A percentile compares a stretch with the other conserved stretches of the same genome.
Evolutionary conservation across 192 early-diverging fungal genomes (phyloP).

Genomic region (Podila verticillata): DNA sequence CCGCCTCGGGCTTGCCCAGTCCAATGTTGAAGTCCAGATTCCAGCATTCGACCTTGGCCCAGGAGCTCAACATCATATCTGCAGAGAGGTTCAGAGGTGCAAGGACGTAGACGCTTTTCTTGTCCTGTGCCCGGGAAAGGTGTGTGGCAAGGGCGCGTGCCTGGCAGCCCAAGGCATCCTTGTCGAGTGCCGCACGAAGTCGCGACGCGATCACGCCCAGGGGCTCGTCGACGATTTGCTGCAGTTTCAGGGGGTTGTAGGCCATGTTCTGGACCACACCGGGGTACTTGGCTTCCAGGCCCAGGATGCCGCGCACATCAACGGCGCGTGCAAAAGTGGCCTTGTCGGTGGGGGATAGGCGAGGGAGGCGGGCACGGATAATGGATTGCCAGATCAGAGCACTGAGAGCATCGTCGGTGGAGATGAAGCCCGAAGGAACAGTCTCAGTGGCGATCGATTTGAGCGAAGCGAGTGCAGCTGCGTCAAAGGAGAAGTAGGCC

Average conservation of each 20-base stretch:
- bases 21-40: background rate
- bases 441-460: background rate
- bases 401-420: background rate
- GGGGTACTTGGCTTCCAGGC: background rate
- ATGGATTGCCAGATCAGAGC: background rate
- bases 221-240: background rate
- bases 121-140: background rate
- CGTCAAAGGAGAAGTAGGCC: background rate
- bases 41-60: background rate
- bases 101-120: background rate
- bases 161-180: background rate
- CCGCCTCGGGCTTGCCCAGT: background rate
- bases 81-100: background rate
- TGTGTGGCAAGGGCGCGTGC: background rate
- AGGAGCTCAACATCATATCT: background rate
- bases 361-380: background rate
- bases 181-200: background rate
- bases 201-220: background rate
- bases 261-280: background rate
- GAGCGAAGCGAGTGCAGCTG: background rate
- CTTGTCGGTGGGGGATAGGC: background rate
- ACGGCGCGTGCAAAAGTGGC: background rate
- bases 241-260: background rate
- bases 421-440: background rate
- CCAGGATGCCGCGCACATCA: background rate